Evolutionary conservation across 2,329 filamentous ascomycete genomes (phyloP), one percentile per base, ranked within the genome.

Genomic region (Thyridium curvatum): DNA sequence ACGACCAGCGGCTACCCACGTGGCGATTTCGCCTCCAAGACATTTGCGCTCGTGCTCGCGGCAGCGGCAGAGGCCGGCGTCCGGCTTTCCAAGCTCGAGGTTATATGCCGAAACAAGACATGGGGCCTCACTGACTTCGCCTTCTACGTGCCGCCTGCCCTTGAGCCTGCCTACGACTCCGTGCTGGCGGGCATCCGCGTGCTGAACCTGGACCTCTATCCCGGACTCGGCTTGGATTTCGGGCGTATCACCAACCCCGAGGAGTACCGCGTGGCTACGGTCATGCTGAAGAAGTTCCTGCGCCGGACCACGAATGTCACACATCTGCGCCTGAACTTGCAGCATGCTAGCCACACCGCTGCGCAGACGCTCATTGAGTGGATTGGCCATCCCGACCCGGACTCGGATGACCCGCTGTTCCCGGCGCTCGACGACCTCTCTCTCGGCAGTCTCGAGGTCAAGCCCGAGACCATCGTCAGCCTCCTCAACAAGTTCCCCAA

Each of bases 321-420:
- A 21, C 68, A 75, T 46, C 58, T 82, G 5, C 66, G 77, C 3
- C 50, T 80, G 32, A 80, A 79, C 46, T 69, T 73, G 21, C 45
- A 49, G 12, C 13, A 18, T 15, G 4, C 21, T 10, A 26, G 6
- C 14, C 21, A 39, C 3, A n/a, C 32, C 17, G 13, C 13, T 18
- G 12, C 18, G 6, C 21, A 26, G 21, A 26, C 21, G 6, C 21
- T 26, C 6, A 6, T 26, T 26, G 21, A 26, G 10, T 26, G 21
- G 21, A 26, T 26, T 10, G 21, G 21, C 21, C 21, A 10, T 10
- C 21, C 21, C 10, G 21, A 26, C 21, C 21, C 21, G 10, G 21
- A 6, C 21, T 26, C 21, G 21, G 6, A 26, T 6, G 21, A 26
- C 6, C 21, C 21, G 6, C 21, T 26, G 21, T 26, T 26, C 21